Evolutionary conservation across 75 land plant species (phyloP), one percentile per base, ranked within the genome.

Genomic region (Selaginella tamariscina): DNA sequence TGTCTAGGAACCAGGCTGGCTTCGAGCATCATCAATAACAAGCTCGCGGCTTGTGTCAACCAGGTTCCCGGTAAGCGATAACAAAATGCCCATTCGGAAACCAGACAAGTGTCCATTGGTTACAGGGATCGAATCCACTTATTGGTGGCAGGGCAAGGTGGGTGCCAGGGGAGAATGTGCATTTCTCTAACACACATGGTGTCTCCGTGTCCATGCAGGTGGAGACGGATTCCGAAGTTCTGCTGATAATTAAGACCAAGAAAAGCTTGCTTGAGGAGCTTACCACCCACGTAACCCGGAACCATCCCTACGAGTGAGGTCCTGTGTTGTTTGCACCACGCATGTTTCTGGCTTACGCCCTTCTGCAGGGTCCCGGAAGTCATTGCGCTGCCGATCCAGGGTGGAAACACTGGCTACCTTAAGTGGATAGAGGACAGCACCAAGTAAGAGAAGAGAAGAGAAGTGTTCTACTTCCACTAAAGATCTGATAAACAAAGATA

Each of bases 91-190:
- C n/a, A n/a, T 39, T 39, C 15, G 49, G 15, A 15, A 39, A 5
- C 11, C 49, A 5, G 15, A 5, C 5, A 39, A 39, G 49, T 5
- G 15, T 39, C 15, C 49, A 5, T 39, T 39, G 11, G 15, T 39
- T 39, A 72, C 89, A 92, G 97, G 97, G 32, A 73, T 93, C 26
- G 88, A 86, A 70, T 93, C 98, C 28, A 86, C 88, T 27, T 93
- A 93, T 49, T 79, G 80, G 81, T 93, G 98, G 98, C 63, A 93
- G 67, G 98, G 88, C 31, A 82, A 92, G 97, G 94, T 91, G 79
- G 18, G 11, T 49, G 54, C 54, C 54, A 49, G 11, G 11, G 54
- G 11, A 49, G 11, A 20, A 20, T 20, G 20, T 49, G 54, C 18
- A 49, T 49, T 49, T 11, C 54, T 64, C 65, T 2, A 29, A 24